phyloP scores from a whole-genome alignment of 2,329 filamentous ascomycete species.

The Diaporthe ampelina region DNA sequence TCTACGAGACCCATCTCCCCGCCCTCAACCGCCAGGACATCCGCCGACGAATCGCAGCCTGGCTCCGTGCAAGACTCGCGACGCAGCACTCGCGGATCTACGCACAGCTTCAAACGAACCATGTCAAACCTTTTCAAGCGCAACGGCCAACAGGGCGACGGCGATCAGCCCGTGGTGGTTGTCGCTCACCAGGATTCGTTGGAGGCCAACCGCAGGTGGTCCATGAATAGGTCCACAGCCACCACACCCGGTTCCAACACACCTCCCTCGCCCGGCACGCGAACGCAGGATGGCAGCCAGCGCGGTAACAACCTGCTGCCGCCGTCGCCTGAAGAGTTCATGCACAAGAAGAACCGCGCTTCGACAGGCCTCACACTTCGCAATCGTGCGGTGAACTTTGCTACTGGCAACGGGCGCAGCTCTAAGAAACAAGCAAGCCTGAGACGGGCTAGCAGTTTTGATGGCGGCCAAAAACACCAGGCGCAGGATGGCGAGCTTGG shows the following conservation, averaged over 20 bases:
- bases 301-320: conserved; percentile 48
- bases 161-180: conserved; percentile 44
- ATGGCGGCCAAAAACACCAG: conserved; percentile 50
- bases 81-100: conserved; percentile 58
- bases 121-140: conserved; percentile 58
- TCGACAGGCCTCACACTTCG: conserved; percentile 65
- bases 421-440: conserved; percentile 47
- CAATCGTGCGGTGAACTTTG: conserved; percentile 63
- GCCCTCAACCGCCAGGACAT: conserved; percentile 38
- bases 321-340: conserved; percentile 60
- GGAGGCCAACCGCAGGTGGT: conserved; percentile 58
- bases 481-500: conserved; percentile 45
- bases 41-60: conserved; percentile 47
- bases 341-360: conserved; percentile 65
- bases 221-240: conserved; percentile 60
- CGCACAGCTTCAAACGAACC: conserved; percentile 62
- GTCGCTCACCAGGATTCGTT: conserved; percentile 18
- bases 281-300: conserved; percentile 55
- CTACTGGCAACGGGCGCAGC: conserved; percentile 47
- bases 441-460: conserved; percentile 65
- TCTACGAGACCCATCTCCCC: conserved; percentile 28
- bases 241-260: conserved; percentile 62
- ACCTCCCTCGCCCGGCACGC: conserved; percentile 64
- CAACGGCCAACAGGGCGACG: conserved; percentile 53
- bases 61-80: conserved; percentile 52